A percentile compares a stretch with the other conserved stretches of the same genome.
Evolutionary conservation across 2,329 filamentous ascomycete species (phyloP).

Genomic region (Sporothrix brunneoviolacea): DNA sequence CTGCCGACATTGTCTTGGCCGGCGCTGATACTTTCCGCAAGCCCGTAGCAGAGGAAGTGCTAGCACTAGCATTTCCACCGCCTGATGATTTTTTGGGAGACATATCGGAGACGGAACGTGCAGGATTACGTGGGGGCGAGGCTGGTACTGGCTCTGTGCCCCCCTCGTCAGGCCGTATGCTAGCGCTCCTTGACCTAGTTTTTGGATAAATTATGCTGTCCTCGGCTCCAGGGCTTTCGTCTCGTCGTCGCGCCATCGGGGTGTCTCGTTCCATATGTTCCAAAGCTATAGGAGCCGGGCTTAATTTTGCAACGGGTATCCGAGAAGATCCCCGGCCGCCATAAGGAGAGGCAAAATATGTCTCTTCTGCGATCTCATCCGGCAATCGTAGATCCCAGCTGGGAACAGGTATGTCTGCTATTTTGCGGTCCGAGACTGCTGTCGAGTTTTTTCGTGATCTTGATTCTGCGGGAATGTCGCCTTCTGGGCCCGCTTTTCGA

Average conservation of each 20-base stretch:
- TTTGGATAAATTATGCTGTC: conserved; percentile 54
- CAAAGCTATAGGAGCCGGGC: conserved; percentile 66
- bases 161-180: conserved; percentile 33
- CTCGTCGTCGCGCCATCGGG: conserved; percentile 55
- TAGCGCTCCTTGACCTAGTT: conserved; percentile 63
- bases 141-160: neutral
- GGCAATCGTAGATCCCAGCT: conserved; percentile 69
- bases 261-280: conserved; percentile 69
- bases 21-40: conserved; percentile 38
- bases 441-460: conserved; percentile 43
- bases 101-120: conserved; percentile 39
- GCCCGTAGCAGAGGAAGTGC: neutral
- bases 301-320: conserved; percentile 79
- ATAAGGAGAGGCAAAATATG: conserved; percentile 48
- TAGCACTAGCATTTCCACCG: neutral
- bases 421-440: conserved; percentile 29
- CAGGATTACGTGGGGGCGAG: neutral
- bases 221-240: conserved; percentile 45
- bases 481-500: conserved; percentile 27
- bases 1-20: conserved; percentile 28
- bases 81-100: conserved; percentile 47
- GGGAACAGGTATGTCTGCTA: conserved; percentile 35
- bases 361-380: conserved; percentile 65
- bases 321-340: conserved; percentile 61
- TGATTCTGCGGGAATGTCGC: conserved; percentile 24